These are phyloP conservation scores for Penicillium ucsense DNA, from an alignment of 495 filamentous ascomycete genomes.

Conservation along the genomic window DNA sequence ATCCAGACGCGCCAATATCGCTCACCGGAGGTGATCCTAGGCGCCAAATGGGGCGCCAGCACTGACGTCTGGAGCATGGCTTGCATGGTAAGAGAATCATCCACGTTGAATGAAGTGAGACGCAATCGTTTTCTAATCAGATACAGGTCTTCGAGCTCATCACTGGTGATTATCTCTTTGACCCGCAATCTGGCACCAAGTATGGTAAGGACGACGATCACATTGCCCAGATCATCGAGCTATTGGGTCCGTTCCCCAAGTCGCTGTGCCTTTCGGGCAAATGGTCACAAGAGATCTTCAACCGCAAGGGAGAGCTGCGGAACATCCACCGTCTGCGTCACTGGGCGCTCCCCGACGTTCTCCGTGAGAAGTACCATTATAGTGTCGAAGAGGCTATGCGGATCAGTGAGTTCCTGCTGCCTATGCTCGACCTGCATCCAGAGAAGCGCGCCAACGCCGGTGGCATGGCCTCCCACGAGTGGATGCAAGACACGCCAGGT, in stretches of 20 bases:
- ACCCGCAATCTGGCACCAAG: conserved; percentile 96
- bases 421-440: conserved; percentile 86
- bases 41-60: conserved; percentile 95
- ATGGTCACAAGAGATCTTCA: conserved; percentile 99
- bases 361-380: conserved; percentile 96
- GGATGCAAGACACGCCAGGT: conserved; percentile 71
- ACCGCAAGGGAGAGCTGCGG: conserved; percentile 90
- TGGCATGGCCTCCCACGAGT: conserved; percentile 78
- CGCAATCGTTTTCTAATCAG: not conserved
- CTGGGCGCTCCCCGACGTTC: conserved; percentile 90
- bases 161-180: conserved; percentile 97
- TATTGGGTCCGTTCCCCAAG: conserved; percentile 89
- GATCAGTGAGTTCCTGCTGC: conserved; percentile 77
- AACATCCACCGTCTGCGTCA: conserved; percentile 96
- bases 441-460: conserved; percentile 89
- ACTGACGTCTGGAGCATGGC: conserved; percentile 99
- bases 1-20: conserved; percentile 98
- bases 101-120: not conserved
- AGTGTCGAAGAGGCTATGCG: conserved; percentile 62
- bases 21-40: conserved; percentile 93
- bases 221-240: conserved; percentile 97
- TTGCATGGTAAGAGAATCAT: conserved; percentile 64
- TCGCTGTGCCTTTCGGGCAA: conserved; percentile 83
- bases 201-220: conserved; percentile 99
- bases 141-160: conserved; percentile 89